Percentiles rank a stretch among this genome's conserved stretches.
phyloP scores from a whole-genome alignment of 2,329 filamentous ascomycete genomes.

The Tolypocladium album region DNA sequence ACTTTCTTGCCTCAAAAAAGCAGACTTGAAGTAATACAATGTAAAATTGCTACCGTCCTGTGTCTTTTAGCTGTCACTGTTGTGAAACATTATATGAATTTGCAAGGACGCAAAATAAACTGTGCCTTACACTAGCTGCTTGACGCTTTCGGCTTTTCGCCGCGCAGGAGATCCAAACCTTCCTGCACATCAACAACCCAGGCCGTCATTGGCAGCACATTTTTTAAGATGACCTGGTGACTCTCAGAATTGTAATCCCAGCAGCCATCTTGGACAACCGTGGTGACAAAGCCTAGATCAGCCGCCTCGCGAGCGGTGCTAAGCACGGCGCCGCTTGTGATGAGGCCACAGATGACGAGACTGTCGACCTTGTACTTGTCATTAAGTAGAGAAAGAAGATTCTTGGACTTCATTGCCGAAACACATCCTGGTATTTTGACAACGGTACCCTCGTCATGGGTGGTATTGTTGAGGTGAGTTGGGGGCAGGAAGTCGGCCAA shows the following conservation, averaged over 20 bases:
- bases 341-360: conserved; percentile 5
- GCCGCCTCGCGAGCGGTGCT: conserved; percentile 7
- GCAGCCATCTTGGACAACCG: conserved; percentile 5
- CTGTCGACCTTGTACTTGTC: conserved; percentile 2
- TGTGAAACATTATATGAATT: neutral
- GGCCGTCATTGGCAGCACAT: conserved; percentile 2
- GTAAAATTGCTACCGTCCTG: no score
- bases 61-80: no score
- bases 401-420: conserved; percentile 3
- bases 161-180: neutral
- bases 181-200: neutral
- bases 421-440: conserved; percentile 3
- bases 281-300: conserved; percentile 7
- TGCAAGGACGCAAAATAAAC: no score
- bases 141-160: neutral
- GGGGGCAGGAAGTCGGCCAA: neutral
- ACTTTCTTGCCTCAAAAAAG: no score
- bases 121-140: neutral
- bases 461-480: neutral
- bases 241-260: conserved; percentile 3
- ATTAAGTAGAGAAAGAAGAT: neutral
- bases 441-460: conserved; percentile 1
- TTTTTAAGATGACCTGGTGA: conserved; percentile 2
- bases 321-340: conserved; percentile 6
- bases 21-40: no score